These are phyloP conservation scores for Euphorbia celastroides DNA, from an alignment of 441 rosid genomes.

Conservation along the genomic window DNA sequence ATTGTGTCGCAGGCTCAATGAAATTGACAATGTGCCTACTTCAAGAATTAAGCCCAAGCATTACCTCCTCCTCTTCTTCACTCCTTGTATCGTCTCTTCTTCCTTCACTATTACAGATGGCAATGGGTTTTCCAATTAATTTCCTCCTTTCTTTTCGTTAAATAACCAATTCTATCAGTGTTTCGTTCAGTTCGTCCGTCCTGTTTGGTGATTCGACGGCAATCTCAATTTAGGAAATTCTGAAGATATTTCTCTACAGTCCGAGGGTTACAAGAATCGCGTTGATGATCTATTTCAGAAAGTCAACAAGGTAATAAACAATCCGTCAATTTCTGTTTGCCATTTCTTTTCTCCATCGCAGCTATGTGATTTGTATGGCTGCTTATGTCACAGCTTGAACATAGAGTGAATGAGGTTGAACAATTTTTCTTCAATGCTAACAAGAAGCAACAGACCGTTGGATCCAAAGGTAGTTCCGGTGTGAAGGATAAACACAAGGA, in stretches of 20 bases:
- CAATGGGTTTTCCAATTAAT: too few species aligned
- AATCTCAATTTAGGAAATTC: constrained; percentile 16
- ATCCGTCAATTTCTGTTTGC: not conserved
- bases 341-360: too few species aligned
- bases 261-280: constrained; percentile 42
- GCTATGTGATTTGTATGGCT: too few species aligned
- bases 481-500: constrained; percentile 64
- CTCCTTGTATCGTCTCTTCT: too few species aligned
- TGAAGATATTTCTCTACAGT: constrained; percentile 31
- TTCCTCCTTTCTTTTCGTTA: not conserved
- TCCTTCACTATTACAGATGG: too few species aligned
- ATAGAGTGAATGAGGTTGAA: constrained; percentile 71
- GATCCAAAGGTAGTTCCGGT: constrained; percentile 42
- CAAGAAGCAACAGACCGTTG: constrained; percentile 40
- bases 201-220: not conserved
- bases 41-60: too few species aligned
- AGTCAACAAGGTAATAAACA: constrained; percentile 50
- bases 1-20: too few species aligned
- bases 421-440: constrained; percentile 48
- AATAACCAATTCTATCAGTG: not conserved
- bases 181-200: not conserved
- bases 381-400: constrained; percentile 47
- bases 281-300: constrained; percentile 53
- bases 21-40: too few species aligned
- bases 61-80: too few species aligned